These are phyloP conservation scores for Fusarium protoensiforme DNA, from an alignment of 2,329 filamentous ascomycete species.

Conservation along the genomic window DNA sequence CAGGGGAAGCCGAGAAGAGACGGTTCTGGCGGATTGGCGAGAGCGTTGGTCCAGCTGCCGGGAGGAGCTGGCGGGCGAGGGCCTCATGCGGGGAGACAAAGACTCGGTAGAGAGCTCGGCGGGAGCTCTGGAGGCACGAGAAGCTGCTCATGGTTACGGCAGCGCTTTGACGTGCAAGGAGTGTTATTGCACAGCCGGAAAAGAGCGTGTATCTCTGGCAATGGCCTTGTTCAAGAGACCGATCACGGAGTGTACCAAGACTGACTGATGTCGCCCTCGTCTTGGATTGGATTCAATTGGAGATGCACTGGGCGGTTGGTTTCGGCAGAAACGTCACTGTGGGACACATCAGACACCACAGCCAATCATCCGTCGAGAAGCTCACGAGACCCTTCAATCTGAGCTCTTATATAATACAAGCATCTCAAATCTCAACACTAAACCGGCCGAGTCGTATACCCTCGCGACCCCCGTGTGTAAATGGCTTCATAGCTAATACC, in stretches of 20 bases:
- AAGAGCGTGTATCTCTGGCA: constrained; percentile 16
- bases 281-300: not conserved
- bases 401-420: not conserved
- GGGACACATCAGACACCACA: constrained; percentile 2
- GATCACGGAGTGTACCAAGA: constrained; percentile 11
- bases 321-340: constrained; percentile 41
- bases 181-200: not conserved
- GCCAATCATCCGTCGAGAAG: constrained; percentile 29
- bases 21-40: constrained; percentile 24
- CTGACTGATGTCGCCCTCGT: constrained; percentile 22
- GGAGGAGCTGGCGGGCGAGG: constrained; percentile 37
- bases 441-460: constrained; percentile 3
- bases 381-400: constrained; percentile 14
- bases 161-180: not conserved
- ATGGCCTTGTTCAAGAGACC: constrained; percentile 22
- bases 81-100: constrained; percentile 53
- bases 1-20: constrained; percentile 14
- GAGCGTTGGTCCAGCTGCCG: not conserved
- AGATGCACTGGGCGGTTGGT: constrained; percentile 31
- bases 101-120: constrained; percentile 58
- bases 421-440: constrained; percentile 13
- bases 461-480: not conserved
- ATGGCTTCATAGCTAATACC: constrained; percentile 10
- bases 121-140: constrained; percentile 56
- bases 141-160: constrained; percentile 51